Conservation (phyloP, 306 rosid genomes). For the Medicago arabica region DNA sequence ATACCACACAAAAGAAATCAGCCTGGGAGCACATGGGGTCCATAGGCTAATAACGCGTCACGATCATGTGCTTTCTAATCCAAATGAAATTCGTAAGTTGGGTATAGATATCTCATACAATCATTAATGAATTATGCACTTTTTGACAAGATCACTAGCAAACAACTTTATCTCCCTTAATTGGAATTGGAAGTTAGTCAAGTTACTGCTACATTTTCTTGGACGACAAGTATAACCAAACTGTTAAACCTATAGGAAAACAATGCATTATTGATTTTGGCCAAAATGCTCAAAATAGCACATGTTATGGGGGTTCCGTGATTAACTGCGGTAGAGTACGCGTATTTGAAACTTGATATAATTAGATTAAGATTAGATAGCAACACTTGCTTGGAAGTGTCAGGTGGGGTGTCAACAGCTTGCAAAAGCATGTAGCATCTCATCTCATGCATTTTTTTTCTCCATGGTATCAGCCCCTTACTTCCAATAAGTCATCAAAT, state of each 20-base stretch:
- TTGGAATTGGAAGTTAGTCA: slow-evolving; percentile 1
- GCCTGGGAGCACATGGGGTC: slow-evolving; percentile 36
- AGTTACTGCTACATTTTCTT: neutral
- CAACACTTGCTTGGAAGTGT: slow-evolving; percentile 16
- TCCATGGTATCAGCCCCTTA: neutral
- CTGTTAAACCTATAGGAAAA: neutral
- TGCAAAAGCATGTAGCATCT: slow-evolving; percentile 37
- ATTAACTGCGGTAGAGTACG: slow-evolving; percentile 11
- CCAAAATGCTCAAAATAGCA: slow-evolving; percentile 10
- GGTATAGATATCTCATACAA: neutral
- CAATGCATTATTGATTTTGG: slow-evolving; percentile 14
- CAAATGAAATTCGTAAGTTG: slow-evolving; percentile 18
- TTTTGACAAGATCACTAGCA: slow-evolving; percentile 18
- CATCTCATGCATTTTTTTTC: neutral
- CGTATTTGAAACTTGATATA: too few relatives aligned
- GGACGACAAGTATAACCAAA: slow-evolving; percentile 13
- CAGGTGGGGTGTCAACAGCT: slow-evolving; percentile 49
- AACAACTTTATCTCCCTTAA: neutral
- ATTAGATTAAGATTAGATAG: slow-evolving; percentile 11
- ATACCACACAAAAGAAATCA: slow-evolving; percentile 11
- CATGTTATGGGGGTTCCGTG: slow-evolving; percentile 24
- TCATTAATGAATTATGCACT: slow-evolving; percentile 22
- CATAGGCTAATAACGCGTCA: slow-evolving; percentile 26
- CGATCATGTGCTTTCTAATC: slow-evolving; percentile 30
- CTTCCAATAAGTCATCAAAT: slow-evolving; percentile 14